Evolutionary conservation across 768 basidiomycete genomes (phyloP).

Genomic region (Hygrophorus russula): DNA sequence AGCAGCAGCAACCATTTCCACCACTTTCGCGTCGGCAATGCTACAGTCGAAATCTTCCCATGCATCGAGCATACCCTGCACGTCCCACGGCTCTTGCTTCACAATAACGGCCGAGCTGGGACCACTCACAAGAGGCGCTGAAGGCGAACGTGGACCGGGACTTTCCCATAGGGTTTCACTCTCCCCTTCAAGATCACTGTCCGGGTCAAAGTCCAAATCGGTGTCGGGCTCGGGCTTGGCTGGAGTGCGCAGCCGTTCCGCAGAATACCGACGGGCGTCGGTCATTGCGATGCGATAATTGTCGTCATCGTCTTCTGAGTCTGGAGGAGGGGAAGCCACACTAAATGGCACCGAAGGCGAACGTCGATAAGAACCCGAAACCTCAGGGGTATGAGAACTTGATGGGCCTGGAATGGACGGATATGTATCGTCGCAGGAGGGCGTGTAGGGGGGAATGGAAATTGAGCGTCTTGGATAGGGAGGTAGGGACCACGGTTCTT

Average conservation of each 20-base stretch:
- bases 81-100: slow-evolving; percentile 52
- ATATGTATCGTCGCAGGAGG: slow-evolving; percentile 27
- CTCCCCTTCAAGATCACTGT: slow-evolving; percentile 44
- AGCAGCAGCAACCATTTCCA: slow-evolving; percentile 29
- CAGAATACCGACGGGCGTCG: slow-evolving; percentile 21
- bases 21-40: slow-evolving; percentile 30
- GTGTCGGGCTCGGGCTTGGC: slow-evolving; percentile 19
- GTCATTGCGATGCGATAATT: slow-evolving; percentile 36
- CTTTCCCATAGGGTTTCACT: slow-evolving; percentile 52
- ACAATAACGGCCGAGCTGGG: slow-evolving; percentile 25
- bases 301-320: slow-evolving; percentile 55
- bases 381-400: slow-evolving; percentile 13
- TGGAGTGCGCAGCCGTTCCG: slow-evolving; percentile 12
- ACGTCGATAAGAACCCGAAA: slow-evolving; percentile 35
- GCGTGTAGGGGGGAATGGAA: slow-evolving; percentile 45
- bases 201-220: slow-evolving; percentile 34
- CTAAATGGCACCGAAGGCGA: slow-evolving; percentile 50
- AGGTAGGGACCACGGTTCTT: slow-evolving; percentile 39
- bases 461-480: slow-evolving; percentile 49
- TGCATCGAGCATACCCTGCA: slow-evolving; percentile 53
- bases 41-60: slow-evolving; percentile 55
- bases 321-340: slow-evolving; percentile 58
- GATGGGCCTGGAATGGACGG: slow-evolving; percentile 17
- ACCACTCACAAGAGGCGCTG: slow-evolving; percentile 29
- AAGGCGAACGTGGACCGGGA: slow-evolving; percentile 53